A percentile compares a stretch with the other conserved stretches of the same genome.
These are phyloP conservation scores for Nitzschia sp. DNA, from an alignment of 108 stramenopile species.

Conservation along the genomic window DNA sequence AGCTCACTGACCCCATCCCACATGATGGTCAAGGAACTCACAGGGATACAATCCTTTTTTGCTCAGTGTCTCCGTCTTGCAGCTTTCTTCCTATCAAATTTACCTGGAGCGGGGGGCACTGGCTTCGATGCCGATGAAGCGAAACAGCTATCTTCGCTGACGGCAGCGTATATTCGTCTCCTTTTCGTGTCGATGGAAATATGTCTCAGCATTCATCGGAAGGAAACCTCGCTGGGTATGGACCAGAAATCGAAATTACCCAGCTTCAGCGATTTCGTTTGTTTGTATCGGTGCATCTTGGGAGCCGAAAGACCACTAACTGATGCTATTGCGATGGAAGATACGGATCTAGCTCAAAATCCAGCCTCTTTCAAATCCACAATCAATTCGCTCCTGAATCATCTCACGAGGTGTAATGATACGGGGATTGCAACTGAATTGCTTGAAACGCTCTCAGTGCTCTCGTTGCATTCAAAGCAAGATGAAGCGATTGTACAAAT, in stretches of 20 bases:
- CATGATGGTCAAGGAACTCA: background rate
- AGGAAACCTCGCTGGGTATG: background rate
- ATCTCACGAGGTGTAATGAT: conserved; percentile 2
- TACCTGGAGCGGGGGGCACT: background rate
- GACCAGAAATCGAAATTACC: background rate
- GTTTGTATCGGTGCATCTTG: conserved; percentile 9
- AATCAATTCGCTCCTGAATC: background rate
- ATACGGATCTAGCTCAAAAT: background rate
- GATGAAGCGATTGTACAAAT: conserved; percentile 2
- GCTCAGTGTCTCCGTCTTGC: conserved; percentile 23
- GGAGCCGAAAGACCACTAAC: conserved; percentile 19
- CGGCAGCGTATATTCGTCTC: conserved; percentile 24
- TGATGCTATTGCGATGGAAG: conserved; percentile 1
- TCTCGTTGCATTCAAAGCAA: background rate
- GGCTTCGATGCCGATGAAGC: background rate
- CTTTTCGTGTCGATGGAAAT: background rate
- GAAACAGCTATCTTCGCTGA: background rate
- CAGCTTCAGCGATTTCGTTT: background rate
- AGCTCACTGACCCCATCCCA: background rate
- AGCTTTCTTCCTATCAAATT: conserved; percentile 5
- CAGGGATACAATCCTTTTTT: background rate
- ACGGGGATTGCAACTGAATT: conserved; percentile 11
- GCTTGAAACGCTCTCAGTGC: conserved; percentile 25
- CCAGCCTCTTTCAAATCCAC: conserved; percentile 2
- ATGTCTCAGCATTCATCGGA: conserved; percentile 4